Percentiles rank a stretch among this genome's conserved stretches.
These are phyloP conservation scores for Metschnikowia vanudenii DNA, from an alignment of 805 yeast species.

Conservation along the genomic window DNA sequence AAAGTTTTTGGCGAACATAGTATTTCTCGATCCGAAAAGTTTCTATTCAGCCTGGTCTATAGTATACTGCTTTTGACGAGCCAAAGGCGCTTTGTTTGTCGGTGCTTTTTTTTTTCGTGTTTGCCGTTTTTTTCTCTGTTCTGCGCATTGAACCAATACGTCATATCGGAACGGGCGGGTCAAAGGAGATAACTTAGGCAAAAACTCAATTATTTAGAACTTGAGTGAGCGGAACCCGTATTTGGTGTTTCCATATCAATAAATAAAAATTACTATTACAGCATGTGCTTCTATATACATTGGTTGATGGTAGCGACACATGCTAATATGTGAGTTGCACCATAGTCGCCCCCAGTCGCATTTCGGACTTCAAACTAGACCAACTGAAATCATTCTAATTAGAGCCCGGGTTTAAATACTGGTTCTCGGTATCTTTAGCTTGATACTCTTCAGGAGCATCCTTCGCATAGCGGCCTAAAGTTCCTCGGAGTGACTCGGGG, in stretches of 20 bases:
- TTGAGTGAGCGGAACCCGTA: no score
- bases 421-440: constrained; percentile 12
- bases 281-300: no score
- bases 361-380: no score
- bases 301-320: no score
- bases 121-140: not conserved
- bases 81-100: not conserved
- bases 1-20: constrained; percentile 3
- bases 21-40: not conserved
- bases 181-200: no score
- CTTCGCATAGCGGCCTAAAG: constrained; percentile 65
- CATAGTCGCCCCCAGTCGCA: not conserved
- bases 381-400: not conserved
- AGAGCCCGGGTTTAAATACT: constrained; percentile 1
- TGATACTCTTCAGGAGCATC: constrained; percentile 55
- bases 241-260: no score
- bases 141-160: no score
- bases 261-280: no score
- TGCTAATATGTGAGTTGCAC: no score
- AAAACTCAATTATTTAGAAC: no score
- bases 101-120: not conserved
- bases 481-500: constrained; percentile 51
- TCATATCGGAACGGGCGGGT: no score
- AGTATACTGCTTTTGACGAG: not conserved
- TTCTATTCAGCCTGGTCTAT: not conserved